These are phyloP conservation scores for Epichloe festucae DNA, from an alignment of 2,329 filamentous ascomycete genomes.

Conservation along the genomic window DNA sequence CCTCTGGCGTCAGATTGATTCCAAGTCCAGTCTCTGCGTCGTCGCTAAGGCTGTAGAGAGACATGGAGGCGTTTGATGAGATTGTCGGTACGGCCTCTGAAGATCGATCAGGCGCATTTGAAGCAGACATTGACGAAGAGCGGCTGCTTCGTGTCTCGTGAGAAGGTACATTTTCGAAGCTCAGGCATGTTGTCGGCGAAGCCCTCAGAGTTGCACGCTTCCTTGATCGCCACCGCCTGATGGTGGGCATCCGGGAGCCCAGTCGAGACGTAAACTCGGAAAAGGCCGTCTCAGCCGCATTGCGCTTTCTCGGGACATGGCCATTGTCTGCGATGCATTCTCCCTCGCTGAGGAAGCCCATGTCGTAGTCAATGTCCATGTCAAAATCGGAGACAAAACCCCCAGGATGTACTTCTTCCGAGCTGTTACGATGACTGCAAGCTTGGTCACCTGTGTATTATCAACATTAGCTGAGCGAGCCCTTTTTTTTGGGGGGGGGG, in stretches of 20 bases:
- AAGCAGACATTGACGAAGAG: slow-evolving; percentile 63
- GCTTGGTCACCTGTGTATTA: slow-evolving; percentile 42
- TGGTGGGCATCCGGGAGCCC: slow-evolving; percentile 44
- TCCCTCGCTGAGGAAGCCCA: slow-evolving; percentile 52
- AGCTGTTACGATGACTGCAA: slow-evolving; percentile 41
- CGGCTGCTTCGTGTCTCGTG: slow-evolving; percentile 61
- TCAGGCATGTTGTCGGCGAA: slow-evolving; percentile 67
- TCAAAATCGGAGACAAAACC: slow-evolving; percentile 30
- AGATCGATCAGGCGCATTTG: slow-evolving; percentile 30
- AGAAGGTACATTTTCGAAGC: slow-evolving; percentile 64
- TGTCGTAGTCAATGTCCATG: slow-evolving; percentile 51
- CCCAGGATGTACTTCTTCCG: slow-evolving; percentile 25
- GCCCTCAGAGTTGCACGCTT: slow-evolving; percentile 32
- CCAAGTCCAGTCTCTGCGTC: slow-evolving; percentile 26
- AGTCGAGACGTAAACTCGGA: slow-evolving; percentile 52
- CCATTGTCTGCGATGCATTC: slow-evolving; percentile 37
- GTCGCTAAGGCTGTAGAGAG: slow-evolving; percentile 43
- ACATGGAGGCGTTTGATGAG: slow-evolving; percentile 49
- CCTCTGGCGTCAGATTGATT: slow-evolving; percentile 20
- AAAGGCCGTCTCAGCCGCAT: slow-evolving; percentile 44
- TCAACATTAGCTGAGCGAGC: slow-evolving; percentile 9
- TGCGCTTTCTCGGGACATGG: slow-evolving; percentile 39
- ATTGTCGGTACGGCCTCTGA: slow-evolving; percentile 43
- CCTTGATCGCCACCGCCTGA: slow-evolving; percentile 36
- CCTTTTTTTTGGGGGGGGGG: background rate